These are phyloP conservation scores for Pochonia chlamydosporia DNA, from an alignment of 2,329 filamentous ascomycete species.

Conservation along the genomic window DNA sequence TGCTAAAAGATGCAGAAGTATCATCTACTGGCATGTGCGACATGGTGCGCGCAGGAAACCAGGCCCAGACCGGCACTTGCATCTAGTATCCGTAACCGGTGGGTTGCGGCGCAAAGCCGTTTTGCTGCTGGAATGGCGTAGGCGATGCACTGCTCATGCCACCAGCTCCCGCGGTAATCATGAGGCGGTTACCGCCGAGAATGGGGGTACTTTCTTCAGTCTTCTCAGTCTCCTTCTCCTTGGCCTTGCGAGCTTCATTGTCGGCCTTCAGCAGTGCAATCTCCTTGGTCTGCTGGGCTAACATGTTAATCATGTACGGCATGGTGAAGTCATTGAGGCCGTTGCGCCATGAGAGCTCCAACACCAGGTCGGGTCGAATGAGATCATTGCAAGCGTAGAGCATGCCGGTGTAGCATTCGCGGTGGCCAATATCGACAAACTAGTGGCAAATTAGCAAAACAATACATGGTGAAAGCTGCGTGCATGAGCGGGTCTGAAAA, in stretches of 20 bases:
- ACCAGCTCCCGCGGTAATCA: conserved; percentile 90
- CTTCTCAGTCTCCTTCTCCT: conserved; percentile 67
- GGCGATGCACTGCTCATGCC: conserved; percentile 49
- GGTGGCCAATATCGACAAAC: conserved; percentile 99
- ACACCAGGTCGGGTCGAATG: conserved; percentile 83
- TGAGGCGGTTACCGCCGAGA: conserved; percentile 78
- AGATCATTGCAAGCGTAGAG: conserved; percentile 97
- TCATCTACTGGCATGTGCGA: neutral
- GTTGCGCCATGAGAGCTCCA: conserved; percentile 96
- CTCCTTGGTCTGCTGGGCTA: conserved; percentile 83
- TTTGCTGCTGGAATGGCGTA: conserved; percentile 67
- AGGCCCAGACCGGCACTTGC: conserved; percentile 23
- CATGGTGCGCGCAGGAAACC: conserved; percentile 10
- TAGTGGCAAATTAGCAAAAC: conserved; percentile 35
- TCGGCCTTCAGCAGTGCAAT: conserved; percentile 84
- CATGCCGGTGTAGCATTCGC: conserved; percentile 99
- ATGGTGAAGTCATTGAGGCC: conserved; percentile 95
- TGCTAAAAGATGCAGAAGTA: neutral
- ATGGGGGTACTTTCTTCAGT: conserved; percentile 93
- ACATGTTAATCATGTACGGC: conserved; percentile 99
- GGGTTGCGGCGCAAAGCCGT: conserved; percentile 83
- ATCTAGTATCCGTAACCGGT: conserved; percentile 67
- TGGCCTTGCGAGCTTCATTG: conserved; percentile 87
- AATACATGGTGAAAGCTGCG: neutral
- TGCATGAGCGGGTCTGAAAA: conserved; percentile 23